Percentiles rank a stretch among this genome's conserved stretches.
Evolutionary conservation across 208 protist species (phyloP).

Genomic region (Lotmaria passim): DNA sequence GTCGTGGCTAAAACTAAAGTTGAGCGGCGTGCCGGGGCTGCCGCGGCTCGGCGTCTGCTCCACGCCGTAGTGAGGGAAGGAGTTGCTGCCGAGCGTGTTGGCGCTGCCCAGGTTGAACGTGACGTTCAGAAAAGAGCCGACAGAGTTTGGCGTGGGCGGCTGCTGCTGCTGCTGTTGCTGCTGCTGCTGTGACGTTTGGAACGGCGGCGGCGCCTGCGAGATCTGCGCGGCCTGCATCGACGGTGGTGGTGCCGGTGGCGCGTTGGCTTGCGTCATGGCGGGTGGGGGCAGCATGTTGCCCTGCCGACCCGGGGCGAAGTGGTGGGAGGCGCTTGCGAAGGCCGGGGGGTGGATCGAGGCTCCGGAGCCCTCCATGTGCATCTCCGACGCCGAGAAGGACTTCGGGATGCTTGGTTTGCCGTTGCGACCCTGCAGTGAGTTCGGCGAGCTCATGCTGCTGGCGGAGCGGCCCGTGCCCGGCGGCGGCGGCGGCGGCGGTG

Average conservation of each 20-base stretch:
- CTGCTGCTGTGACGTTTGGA: too few species aligned
- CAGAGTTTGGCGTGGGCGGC: conserved; percentile 29
- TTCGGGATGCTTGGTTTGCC: conserved; percentile 16
- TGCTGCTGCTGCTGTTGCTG: conserved; percentile 7
- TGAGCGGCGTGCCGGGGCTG: conserved; percentile 45
- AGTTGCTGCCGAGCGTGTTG: conserved; percentile 32
- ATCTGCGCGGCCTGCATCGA: conserved; percentile 3
- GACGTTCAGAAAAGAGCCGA: conserved; percentile 47
- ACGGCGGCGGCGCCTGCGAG: conserved; percentile 5
- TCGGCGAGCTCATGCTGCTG: background rate
- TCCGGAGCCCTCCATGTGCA: conserved; percentile 23
- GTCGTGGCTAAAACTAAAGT: conserved; percentile 49
- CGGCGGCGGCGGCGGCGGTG: conserved; percentile 14
- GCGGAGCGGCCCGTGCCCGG: conserved; percentile 3
- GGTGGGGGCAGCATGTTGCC: conserved; percentile 17
- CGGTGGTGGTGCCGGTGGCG: conserved; percentile 1
- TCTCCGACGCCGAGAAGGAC: conserved; percentile 17
- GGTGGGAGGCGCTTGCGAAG: conserved; percentile 33
- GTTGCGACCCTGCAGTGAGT: background rate
- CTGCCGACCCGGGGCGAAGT: conserved; percentile 21
- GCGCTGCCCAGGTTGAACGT: conserved; percentile 34
- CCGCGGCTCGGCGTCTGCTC: conserved; percentile 37
- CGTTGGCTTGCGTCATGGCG: background rate
- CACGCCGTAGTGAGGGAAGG: conserved; percentile 24
- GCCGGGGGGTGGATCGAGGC: conserved; percentile 19